phyloP scores from a whole-genome alignment of 2,329 filamentous ascomycete species.

The Pseudogymnoascus sp. region DNA sequence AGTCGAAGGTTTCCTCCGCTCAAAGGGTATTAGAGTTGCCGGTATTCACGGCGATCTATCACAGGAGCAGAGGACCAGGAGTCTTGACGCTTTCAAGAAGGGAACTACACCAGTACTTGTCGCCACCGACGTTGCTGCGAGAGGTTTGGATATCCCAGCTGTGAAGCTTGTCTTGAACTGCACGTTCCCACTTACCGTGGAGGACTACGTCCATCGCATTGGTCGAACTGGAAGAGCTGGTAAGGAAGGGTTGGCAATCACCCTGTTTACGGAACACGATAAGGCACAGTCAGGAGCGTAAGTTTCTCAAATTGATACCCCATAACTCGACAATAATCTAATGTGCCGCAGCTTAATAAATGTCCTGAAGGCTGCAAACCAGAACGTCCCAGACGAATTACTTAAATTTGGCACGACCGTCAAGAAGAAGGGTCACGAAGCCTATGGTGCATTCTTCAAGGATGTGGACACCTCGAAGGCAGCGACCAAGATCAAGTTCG shows the following conservation, averaged over 20 bases:
- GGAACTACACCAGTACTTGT: constrained; percentile 78
- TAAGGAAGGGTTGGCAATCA: constrained; percentile 81
- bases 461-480: constrained; percentile 77
- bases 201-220: constrained; percentile 97
- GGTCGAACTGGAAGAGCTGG: constrained; percentile 91
- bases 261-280: constrained; percentile 90
- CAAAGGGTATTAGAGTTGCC: constrained; percentile 73
- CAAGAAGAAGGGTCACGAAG: constrained; percentile 96
- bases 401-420: constrained; percentile 96
- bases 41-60: constrained; percentile 91
- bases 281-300: constrained; percentile 84
- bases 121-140: constrained; percentile 90
- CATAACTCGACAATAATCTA: not conserved
- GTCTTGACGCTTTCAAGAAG: constrained; percentile 84
- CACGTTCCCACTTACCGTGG: constrained; percentile 79
- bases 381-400: constrained; percentile 81
- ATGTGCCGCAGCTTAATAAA: constrained; percentile 65
- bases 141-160: constrained; percentile 89
- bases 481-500: constrained; percentile 88
- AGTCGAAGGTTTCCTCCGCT: constrained; percentile 72
- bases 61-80: constrained; percentile 81
- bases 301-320: constrained; percentile 35
- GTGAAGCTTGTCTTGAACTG: constrained; percentile 88
- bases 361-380: constrained; percentile 86
- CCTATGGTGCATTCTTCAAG: constrained; percentile 93